Conservation (phyloP, 139 green algal species). For the Desmodesmus armatus region DNA sequence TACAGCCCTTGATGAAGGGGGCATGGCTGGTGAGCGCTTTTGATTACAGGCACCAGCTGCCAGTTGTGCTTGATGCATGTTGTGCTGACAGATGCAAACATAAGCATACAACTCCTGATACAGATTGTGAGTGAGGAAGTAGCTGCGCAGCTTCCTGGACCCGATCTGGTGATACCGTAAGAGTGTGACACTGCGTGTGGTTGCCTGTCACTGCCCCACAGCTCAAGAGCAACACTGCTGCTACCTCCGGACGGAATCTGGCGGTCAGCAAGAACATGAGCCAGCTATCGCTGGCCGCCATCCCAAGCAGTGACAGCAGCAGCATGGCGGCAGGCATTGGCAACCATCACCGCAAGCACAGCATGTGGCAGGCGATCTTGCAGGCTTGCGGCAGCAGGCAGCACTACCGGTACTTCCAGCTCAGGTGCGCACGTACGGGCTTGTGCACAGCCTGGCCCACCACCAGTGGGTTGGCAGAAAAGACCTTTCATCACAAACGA, state of each 20-base stretch:
- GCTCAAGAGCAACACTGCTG: neutral
- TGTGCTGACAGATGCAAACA: neutral
- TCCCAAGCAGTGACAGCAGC: slow-evolving; percentile 2
- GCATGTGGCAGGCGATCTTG: neutral
- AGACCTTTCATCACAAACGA: too few species aligned
- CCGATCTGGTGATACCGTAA: too few species aligned
- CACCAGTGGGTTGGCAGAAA: too few species aligned
- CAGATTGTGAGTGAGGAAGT: neutral
- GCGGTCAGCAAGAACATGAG: too few species aligned
- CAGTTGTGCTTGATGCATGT: too few species aligned
- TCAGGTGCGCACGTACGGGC: too few species aligned
- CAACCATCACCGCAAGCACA: neutral
- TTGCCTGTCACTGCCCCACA: neutral
- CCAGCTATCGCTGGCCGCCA: neutral
- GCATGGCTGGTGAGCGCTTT: slow-evolving; percentile 38
- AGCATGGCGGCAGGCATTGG: neutral
- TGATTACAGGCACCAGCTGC: neutral
- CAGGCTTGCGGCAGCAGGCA: neutral
- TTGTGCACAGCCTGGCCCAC: too few species aligned
- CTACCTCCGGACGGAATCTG: too few species aligned
- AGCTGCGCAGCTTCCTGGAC: neutral
- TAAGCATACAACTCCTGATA: neutral
- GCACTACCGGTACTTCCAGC: slow-evolving; percentile 53
- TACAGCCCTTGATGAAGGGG: slow-evolving; percentile 42
- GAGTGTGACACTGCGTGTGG: neutral